Percentiles rank a stretch among this genome's conserved stretches.
Evolutionary conservation across 768 basidiomycete species (phyloP).

Genomic region (Daedaleopsis sinensis): DNA sequence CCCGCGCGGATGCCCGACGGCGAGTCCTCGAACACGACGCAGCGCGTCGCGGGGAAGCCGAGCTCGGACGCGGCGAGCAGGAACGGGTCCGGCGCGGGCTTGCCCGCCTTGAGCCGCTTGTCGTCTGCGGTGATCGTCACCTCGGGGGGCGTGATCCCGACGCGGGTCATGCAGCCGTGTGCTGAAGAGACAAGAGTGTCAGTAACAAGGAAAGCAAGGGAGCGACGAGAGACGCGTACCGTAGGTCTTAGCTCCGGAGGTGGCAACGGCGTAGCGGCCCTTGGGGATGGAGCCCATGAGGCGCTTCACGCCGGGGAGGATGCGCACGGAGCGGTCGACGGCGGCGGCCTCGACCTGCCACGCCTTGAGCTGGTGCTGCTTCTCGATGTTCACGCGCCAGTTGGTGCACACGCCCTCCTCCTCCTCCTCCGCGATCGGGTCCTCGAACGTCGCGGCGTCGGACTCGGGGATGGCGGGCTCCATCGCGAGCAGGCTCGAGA

Average conservation of each 20-base stretch:
- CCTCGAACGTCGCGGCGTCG: constrained; percentile 36
- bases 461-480: constrained; percentile 36
- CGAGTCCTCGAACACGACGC: constrained; percentile 81
- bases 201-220: not conserved
- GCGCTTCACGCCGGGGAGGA: constrained; percentile 68
- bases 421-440: constrained; percentile 32
- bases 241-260: constrained; percentile 73
- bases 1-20: constrained; percentile 68
- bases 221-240: constrained; percentile 38
- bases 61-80: constrained; percentile 62
- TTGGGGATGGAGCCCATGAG: constrained; percentile 68
- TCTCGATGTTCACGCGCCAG: constrained; percentile 25
- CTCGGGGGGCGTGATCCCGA: constrained; percentile 65
- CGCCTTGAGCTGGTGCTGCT: constrained; percentile 43
- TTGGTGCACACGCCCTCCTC: constrained; percentile 7
- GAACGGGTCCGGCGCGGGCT: constrained; percentile 67
- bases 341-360: constrained; percentile 59
- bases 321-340: constrained; percentile 66
- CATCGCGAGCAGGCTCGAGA: constrained; percentile 44
- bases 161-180: constrained; percentile 70
- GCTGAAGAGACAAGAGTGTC: constrained; percentile 37
- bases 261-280: constrained; percentile 73
- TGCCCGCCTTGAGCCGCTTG: constrained; percentile 67
- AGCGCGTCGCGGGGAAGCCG: constrained; percentile 57
- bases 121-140: constrained; percentile 80